These are phyloP conservation scores for Trichoderma erinaceum DNA, from an alignment of 495 filamentous ascomycete species.

Conservation along the genomic window DNA sequence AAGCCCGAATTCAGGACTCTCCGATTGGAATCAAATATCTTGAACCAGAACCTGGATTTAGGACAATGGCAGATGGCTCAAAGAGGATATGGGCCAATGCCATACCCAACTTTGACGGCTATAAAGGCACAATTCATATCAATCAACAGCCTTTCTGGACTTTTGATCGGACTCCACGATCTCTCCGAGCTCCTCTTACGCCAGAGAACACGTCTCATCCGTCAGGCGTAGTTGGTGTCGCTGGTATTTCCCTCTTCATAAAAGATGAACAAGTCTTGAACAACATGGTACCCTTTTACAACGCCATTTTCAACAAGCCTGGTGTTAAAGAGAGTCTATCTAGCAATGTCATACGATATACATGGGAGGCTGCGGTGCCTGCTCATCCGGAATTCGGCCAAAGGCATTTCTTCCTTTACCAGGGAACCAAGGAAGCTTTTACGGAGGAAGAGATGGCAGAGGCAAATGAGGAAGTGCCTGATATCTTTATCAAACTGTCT, in stretches of 20 bases:
- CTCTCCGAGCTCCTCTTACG: slow-evolving; percentile 35
- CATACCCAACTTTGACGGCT: slow-evolving; percentile 33
- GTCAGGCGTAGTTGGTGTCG: slow-evolving; percentile 40
- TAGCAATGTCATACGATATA: neutral
- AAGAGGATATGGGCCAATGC: slow-evolving; percentile 47
- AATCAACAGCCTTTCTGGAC: slow-evolving; percentile 51
- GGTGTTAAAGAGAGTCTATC: neutral
- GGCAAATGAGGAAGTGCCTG: neutral
- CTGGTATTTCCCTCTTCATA: slow-evolving; percentile 32
- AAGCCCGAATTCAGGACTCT: slow-evolving; percentile 23
- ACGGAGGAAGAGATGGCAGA: neutral
- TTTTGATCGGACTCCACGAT: slow-evolving; percentile 45
- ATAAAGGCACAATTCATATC: neutral
- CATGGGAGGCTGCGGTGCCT: slow-evolving; percentile 14
- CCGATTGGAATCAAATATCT: slow-evolving; percentile 34
- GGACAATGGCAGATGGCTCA: slow-evolving; percentile 39
- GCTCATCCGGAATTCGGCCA: neutral
- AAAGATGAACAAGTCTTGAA: slow-evolving; percentile 19
- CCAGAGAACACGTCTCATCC: slow-evolving; percentile 33
- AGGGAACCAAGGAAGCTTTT: neutral
- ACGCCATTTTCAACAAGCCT: slow-evolving; percentile 23
- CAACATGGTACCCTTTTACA: slow-evolving; percentile 25
- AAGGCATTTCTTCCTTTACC: neutral
- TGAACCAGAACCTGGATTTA: slow-evolving; percentile 35
- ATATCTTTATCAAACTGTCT: slow-evolving; percentile 15